phyloP scores from a whole-genome alignment of 148 eudicot genomes.

The Spergularia marina region DNA sequence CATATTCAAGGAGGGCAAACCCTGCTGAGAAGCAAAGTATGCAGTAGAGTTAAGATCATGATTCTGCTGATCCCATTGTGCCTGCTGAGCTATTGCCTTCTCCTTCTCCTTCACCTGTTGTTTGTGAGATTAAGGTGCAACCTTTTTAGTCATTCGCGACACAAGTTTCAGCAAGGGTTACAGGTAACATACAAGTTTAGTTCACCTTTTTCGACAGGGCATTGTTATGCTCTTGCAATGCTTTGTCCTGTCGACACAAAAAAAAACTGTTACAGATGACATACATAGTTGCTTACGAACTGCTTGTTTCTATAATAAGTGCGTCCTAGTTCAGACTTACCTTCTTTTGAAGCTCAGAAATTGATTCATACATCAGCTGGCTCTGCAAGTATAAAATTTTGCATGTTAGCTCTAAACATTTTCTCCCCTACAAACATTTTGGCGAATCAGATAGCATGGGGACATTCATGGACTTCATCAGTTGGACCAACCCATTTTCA shows the following conservation, averaged over 20 bases:
- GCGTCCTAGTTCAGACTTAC: constrained; percentile 8
- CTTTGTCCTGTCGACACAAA: constrained; percentile 53
- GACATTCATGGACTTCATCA: too few relatives aligned
- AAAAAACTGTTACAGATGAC: background rate
- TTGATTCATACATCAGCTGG: constrained; percentile 35
- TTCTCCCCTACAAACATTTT: too few relatives aligned
- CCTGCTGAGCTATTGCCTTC: constrained; percentile 33
- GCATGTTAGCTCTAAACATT: too few relatives aligned
- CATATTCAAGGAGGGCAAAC: constrained; percentile 36
- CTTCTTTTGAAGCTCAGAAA: constrained; percentile 35
- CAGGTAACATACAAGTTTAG: background rate
- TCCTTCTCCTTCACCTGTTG: constrained; percentile 53
- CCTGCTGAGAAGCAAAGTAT: constrained; percentile 25
- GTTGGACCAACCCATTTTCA: too few relatives aligned
- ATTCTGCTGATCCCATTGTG: constrained; percentile 37
- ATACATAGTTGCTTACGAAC: too few relatives aligned
- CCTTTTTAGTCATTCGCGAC: background rate
- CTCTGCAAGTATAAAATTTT: constrained; percentile 25
- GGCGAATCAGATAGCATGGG: too few relatives aligned
- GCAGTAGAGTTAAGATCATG: constrained; percentile 34
- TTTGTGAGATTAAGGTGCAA: background rate
- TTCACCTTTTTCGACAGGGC: constrained; percentile 57
- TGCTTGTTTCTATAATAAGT: too few relatives aligned
- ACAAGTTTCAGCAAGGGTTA: background rate
- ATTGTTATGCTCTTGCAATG: constrained; percentile 59